Evolutionary conservation across 768 basidiomycete genomes (phyloP).

Genomic region (Mycena chlorophos): DNA sequence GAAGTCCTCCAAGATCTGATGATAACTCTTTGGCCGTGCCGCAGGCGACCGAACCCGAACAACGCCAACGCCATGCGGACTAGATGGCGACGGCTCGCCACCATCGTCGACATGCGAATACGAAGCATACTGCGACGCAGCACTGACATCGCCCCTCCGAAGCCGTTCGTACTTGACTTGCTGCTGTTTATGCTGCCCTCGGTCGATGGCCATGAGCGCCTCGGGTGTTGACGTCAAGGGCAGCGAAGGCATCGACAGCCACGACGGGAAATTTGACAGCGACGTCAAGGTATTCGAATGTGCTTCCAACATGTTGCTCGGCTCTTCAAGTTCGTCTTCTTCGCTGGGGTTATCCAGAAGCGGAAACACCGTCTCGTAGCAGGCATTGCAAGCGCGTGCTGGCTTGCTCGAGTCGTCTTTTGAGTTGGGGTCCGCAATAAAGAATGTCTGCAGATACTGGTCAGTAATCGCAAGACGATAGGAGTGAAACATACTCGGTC

Average conservation of each 20-base stretch:
- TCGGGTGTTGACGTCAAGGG: constrained; percentile 41
- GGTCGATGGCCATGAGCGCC: constrained; percentile 50
- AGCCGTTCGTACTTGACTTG: constrained; percentile 27
- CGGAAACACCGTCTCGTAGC: constrained; percentile 86
- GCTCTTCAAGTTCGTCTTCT: constrained; percentile 7
- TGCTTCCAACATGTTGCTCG: constrained; percentile 2
- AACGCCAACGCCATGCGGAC: constrained; percentile 23
- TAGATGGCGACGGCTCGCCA: constrained; percentile 9
- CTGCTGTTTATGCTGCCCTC: constrained; percentile 12
- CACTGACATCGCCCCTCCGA: constrained; percentile 5
- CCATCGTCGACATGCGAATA: constrained; percentile 4
- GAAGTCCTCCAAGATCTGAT: constrained; percentile 69
- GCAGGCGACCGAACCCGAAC: constrained; percentile 37
- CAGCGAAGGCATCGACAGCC: constrained; percentile 59
- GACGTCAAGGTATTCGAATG: constrained; percentile 47
- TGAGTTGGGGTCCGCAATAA: constrained; percentile 59
- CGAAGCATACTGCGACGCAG: constrained; percentile 14
- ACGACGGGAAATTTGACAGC: constrained; percentile 51
- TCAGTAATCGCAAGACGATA: constrained; percentile 4
- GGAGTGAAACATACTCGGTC: constrained; percentile 52
- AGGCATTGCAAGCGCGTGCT: constrained; percentile 81
- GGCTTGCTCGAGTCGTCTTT: constrained; percentile 51
- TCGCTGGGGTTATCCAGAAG: constrained; percentile 34
- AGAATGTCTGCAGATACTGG: constrained; percentile 66
- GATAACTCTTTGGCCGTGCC: constrained; percentile 60